phyloP scores from a whole-genome alignment of 192 early-diverging fungal genomes.

The Gaertneriomyces sp. region DNA sequence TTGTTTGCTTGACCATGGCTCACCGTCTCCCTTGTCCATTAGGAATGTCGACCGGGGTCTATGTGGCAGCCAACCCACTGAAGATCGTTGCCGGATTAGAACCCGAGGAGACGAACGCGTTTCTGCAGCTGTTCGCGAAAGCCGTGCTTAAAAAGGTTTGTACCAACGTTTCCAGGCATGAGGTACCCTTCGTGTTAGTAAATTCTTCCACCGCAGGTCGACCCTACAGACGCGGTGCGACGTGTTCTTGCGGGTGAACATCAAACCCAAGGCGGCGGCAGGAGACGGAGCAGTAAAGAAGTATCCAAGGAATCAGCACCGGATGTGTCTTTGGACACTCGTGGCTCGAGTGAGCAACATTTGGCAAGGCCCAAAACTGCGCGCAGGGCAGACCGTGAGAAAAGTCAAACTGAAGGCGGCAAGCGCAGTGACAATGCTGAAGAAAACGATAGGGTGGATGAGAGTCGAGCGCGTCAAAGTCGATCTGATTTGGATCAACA shows the following conservation, averaged over 20 bases:
- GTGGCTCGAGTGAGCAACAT: no score
- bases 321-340: no score
- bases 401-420: not conserved
- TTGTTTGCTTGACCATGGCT: not conserved
- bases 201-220: conserved; percentile 29
- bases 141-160: conserved; percentile 49
- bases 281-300: not conserved
- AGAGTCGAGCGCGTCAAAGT: not conserved
- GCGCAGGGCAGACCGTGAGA: no score
- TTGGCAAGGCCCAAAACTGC: no score
- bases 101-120: conserved; percentile 53
- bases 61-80: conserved; percentile 46
- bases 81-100: conserved; percentile 61
- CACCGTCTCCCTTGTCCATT: not conserved
- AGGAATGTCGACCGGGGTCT: conserved; percentile 44
- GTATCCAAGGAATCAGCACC: not conserved
- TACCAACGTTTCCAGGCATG: not conserved
- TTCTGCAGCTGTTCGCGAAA: conserved; percentile 53
- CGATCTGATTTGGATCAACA: no score
- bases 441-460: not conserved
- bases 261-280: conserved; percentile 10
- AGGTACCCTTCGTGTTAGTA: not conserved
- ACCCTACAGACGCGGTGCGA: conserved; percentile 41
- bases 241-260: conserved; percentile 50
- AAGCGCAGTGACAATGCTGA: not conserved